Conservation (phyloP, 2,329 filamentous ascomycete genomes). For the Hypoxylon sp. region DNA sequence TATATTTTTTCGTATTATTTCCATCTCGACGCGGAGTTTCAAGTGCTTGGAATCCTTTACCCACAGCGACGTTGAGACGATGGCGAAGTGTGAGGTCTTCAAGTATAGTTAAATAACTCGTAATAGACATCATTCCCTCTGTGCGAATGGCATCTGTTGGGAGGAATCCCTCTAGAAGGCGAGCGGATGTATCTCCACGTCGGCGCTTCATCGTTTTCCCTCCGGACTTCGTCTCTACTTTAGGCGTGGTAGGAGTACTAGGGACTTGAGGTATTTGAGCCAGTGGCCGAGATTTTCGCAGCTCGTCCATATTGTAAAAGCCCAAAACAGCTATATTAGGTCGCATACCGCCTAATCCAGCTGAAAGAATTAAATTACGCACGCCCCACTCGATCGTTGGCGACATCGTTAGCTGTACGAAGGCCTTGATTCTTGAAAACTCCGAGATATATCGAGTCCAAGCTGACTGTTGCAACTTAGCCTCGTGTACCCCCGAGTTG, state of each 20-base stretch:
- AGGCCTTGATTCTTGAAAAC: slow-evolving; percentile 88
- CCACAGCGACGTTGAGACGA: slow-evolving; percentile 87
- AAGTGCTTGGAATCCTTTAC: slow-evolving; percentile 82
- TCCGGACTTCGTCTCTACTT: slow-evolving; percentile 52
- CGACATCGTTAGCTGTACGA: slow-evolving; percentile 88
- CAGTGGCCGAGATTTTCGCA: slow-evolving; percentile 72
- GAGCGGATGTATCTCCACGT: slow-evolving; percentile 69
- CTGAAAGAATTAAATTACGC: slow-evolving; percentile 84
- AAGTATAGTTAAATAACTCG: slow-evolving; percentile 84
- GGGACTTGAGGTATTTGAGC: slow-evolving; percentile 69
- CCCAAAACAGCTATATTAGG: slow-evolving; percentile 89
- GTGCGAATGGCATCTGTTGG: slow-evolving; percentile 79
- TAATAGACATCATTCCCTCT: slow-evolving; percentile 77
- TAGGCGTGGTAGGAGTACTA: slow-evolving; percentile 56
- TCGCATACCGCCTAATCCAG: slow-evolving; percentile 88
- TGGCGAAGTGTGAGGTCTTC: slow-evolving; percentile 85
- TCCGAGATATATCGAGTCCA: slow-evolving; percentile 90
- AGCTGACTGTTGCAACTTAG: slow-evolving; percentile 82
- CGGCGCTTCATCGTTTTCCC: slow-evolving; percentile 56
- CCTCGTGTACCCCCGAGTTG: slow-evolving; percentile 82
- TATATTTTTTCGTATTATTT: slow-evolving; percentile 78
- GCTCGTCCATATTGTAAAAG: slow-evolving; percentile 84
- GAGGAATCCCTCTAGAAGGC: slow-evolving; percentile 70
- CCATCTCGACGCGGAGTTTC: slow-evolving; percentile 77
- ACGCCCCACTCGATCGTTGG: slow-evolving; percentile 88